Evolutionary conservation across 371 early-diverging fungal species (phyloP).

Genomic region (Apophysomyces elegans): DNA sequence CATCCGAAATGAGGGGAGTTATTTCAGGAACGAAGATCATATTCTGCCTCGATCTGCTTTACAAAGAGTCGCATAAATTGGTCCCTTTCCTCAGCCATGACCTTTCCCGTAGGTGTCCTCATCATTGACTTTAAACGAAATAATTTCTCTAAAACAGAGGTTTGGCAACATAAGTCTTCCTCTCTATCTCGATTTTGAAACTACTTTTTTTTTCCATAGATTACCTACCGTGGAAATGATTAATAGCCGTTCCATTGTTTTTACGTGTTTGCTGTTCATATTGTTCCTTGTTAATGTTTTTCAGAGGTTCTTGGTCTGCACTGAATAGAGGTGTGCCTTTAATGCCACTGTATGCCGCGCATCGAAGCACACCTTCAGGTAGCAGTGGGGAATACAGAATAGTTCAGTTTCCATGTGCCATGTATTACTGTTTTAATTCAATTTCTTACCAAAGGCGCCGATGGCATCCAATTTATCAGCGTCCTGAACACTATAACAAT

Average conservation of each 20-base stretch:
- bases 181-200: neutral
- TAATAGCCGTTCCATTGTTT: slow-evolving; percentile 59
- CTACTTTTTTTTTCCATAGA: no score
- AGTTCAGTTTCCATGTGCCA: neutral
- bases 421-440: no score
- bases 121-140: slow-evolving; percentile 62
- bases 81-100: slow-evolving; percentile 59
- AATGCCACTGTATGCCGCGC: slow-evolving; percentile 76
- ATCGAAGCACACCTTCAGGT: slow-evolving; percentile 64
- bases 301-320: slow-evolving; percentile 50
- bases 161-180: neutral
- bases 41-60: slow-evolving; percentile 54
- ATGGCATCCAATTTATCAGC: slow-evolving; percentile 85
- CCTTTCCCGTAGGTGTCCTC: slow-evolving; percentile 57
- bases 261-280: slow-evolving; percentile 53
- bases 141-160: slow-evolving; percentile 56
- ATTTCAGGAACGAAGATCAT: slow-evolving; percentile 9
- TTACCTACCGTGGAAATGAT: slow-evolving; percentile 69
- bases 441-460: slow-evolving; percentile 71
- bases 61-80: slow-evolving; percentile 59
- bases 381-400: neutral
- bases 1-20: no score
- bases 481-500: slow-evolving; percentile 64
- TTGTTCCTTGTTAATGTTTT: slow-evolving; percentile 59
- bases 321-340: slow-evolving; percentile 65